These are phyloP conservation scores for Vicia faba DNA, from an alignment of 306 rosid species.

Conservation along the genomic window DNA sequence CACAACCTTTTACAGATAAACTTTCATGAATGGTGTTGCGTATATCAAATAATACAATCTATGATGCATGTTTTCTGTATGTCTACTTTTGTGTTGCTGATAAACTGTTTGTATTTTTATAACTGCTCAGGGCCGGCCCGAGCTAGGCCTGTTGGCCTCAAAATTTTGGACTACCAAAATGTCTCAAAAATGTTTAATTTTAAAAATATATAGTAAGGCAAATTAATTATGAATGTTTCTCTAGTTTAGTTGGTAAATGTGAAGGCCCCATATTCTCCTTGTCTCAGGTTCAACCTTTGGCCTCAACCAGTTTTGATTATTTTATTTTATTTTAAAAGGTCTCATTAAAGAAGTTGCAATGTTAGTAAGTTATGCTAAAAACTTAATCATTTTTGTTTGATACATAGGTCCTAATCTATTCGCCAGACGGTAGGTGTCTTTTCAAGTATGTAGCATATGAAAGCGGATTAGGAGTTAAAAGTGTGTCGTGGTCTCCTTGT, in stretches of 20 bases:
- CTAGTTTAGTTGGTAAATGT: too few relatives aligned
- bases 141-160: too few relatives aligned
- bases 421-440: constrained; percentile 96
- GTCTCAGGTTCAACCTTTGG: too few relatives aligned
- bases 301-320: too few relatives aligned
- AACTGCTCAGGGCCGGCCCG: neutral
- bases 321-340: too few relatives aligned
- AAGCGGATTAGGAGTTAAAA: constrained; percentile 95
- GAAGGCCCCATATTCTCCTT: too few relatives aligned
- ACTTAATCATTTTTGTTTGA: constrained; percentile 40
- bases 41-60: constrained; percentile 12
- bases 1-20: constrained; percentile 1
- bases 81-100: constrained; percentile 8
- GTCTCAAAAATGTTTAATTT: too few relatives aligned
- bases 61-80: constrained; percentile 5
- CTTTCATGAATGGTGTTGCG: constrained; percentile 7
- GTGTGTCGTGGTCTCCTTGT: constrained; percentile 96
- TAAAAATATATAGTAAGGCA: too few relatives aligned
- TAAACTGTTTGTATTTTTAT: constrained; percentile 1
- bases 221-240: too few relatives aligned
- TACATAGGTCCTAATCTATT: constrained; percentile 84
- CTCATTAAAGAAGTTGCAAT: neutral
- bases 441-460: constrained; percentile 94
- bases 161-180: too few relatives aligned
- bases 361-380: constrained; percentile 16